These are phyloP conservation scores for Pyrenophora teres DNA, from an alignment of 2,329 filamentous ascomycete genomes.

Conservation along the genomic window DNA sequence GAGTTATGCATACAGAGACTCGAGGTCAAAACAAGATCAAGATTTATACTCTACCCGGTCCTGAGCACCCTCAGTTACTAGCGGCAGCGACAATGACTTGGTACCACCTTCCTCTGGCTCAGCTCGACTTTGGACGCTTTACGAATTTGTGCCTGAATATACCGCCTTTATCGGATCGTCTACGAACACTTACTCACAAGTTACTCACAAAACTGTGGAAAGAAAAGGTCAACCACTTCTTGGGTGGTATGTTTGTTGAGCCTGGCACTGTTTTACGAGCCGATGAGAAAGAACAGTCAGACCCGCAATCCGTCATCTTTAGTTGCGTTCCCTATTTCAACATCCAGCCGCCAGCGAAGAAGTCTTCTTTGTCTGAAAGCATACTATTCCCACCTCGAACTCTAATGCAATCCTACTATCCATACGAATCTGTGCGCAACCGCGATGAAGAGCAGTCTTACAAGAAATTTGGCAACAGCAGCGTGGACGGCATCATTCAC, in stretches of 20 bases:
- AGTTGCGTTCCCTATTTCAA: conserved; percentile 38
- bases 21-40: conserved; percentile 26
- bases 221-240: conserved; percentile 30
- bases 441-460: conserved; percentile 40
- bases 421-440: conserved; percentile 37
- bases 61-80: conserved; percentile 18
- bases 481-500: conserved; percentile 26
- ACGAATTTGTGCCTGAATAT: conserved; percentile 29
- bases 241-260: conserved; percentile 41
- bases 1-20: conserved; percentile 19
- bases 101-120: conserved; percentile 30
- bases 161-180: conserved; percentile 22
- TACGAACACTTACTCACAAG: conserved; percentile 20
- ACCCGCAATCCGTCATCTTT: conserved; percentile 35
- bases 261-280: conserved; percentile 40
- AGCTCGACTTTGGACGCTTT: conserved; percentile 34
- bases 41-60: conserved; percentile 28
- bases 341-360: conserved; percentile 16
- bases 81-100: conserved; percentile 26
- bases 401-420: conserved; percentile 42
- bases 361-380: conserved; percentile 1
- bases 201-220: conserved; percentile 31
- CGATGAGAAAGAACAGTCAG: conserved; percentile 26
- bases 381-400: conserved; percentile 28
- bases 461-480: conserved; percentile 26